Evolutionary conservation across 768 basidiomycete genomes (phyloP), one percentile per base, ranked within the genome.

Genomic region (Suillus subalutaceus): DNA sequence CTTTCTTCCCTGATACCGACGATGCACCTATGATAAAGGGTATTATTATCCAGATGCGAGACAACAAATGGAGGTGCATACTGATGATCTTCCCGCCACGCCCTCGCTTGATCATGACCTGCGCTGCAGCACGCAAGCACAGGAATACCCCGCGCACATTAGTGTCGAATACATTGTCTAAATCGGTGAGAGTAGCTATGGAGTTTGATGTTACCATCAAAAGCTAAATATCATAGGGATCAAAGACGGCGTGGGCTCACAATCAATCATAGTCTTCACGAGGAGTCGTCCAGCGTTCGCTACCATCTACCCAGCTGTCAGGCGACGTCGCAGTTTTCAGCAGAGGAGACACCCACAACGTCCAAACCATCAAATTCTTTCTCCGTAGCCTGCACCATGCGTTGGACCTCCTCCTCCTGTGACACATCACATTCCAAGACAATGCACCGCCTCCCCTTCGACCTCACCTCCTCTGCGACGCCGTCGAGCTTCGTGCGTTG

Each of bases 91-190:
- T 71, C 0, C 83, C 83, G 6, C 83, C 82, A 4, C 68, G 68
- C 23, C 80, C 80, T 72, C 82, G 82, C 38, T 72, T 73, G 44
- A 83, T 77, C 83, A 84, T 84, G 63, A 79, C 75, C n/a, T 75
- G 55, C 6, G 75, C 82, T 4, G 83, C 81, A 60, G 77, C 73
- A 61, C 80, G 79, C 70, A 81, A 82, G 68, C 81, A 81, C 1
- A 83, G 68, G 43, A 81, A 81, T 0, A 72, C 68, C 1, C 82
- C 81, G 8, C 73, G 71, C 6, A 70, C 71, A 60, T 83, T 83
- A 66, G 80, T 72, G 3, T 69, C 44, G 35, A 78, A 75, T 2
- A 77, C 32, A 2, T 68, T 60, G 37, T 80, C 74, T 65, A 77
- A 79, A 1, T 80, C 75, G 23, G 74, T 71, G 7, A 70, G 46